These are phyloP conservation scores for Raphanus sativus DNA, from an alignment of 345 rosid genomes.

Conservation along the genomic window DNA sequence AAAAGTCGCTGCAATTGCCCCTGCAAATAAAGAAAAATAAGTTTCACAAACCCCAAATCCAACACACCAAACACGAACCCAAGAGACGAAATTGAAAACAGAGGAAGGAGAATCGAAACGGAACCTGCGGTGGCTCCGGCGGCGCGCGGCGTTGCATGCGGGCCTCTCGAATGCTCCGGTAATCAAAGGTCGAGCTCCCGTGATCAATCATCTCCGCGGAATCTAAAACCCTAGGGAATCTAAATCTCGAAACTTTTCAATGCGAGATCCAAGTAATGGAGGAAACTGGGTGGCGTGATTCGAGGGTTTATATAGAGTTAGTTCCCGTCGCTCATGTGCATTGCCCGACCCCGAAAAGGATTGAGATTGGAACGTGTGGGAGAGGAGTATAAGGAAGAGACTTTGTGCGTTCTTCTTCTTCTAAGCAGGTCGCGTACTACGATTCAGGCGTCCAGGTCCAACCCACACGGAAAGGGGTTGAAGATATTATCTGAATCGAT, in stretches of 20 bases:
- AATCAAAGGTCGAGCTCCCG: slow-evolving; percentile 40
- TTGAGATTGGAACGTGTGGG: slow-evolving; percentile 17
- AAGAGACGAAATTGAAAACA: no score
- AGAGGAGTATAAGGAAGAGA: slow-evolving; percentile 27
- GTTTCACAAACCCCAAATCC: slow-evolving; percentile 1
- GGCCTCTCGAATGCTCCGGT: slow-evolving; percentile 44
- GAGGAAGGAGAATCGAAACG: slow-evolving; percentile 16
- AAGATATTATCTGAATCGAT: background rate
- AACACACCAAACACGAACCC: no score
- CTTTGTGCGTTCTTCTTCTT: slow-evolving; percentile 3
- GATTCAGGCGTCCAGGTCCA: slow-evolving; percentile 23
- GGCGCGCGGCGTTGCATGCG: slow-evolving; percentile 58
- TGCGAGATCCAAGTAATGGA: slow-evolving; percentile 13
- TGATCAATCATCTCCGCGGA: slow-evolving; percentile 45
- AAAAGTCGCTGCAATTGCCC: slow-evolving; percentile 91
- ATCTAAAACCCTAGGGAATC: slow-evolving; percentile 1
- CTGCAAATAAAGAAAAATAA: slow-evolving; percentile 36
- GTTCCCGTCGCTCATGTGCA: slow-evolving; percentile 15
- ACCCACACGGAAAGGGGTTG: slow-evolving; percentile 4
- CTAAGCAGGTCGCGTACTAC: slow-evolving; percentile 17
- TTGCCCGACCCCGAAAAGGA: slow-evolving; percentile 24
- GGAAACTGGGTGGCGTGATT: background rate
- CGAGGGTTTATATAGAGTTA: slow-evolving; percentile 12
- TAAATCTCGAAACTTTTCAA: background rate
- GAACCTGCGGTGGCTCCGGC: slow-evolving; percentile 94